phyloP scores from a whole-genome alignment of 23 red algal genomes.

The Cyanidiococcus yangmingshanensis region DNA sequence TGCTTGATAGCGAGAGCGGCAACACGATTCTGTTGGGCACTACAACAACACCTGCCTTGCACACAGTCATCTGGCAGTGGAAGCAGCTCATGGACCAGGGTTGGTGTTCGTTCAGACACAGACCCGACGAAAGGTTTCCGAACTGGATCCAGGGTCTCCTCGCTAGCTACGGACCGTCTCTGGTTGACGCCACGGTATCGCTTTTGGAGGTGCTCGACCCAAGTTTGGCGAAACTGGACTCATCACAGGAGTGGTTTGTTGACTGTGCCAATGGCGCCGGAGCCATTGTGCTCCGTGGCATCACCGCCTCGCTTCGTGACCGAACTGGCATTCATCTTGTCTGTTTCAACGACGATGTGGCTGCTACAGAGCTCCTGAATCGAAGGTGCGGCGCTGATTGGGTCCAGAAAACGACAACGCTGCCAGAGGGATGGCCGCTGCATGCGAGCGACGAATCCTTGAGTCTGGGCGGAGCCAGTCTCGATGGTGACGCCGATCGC shows the following conservation, averaged over 20 bases:
- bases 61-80: not conserved
- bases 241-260: constrained; percentile 12
- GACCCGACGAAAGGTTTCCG: not conserved
- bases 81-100: not conserved
- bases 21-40: not conserved
- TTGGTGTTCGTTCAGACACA: not conserved
- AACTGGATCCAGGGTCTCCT: not conserved
- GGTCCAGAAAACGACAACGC: constrained; percentile 64
- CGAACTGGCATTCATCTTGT: constrained; percentile 9
- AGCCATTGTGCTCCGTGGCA: constrained; percentile 7
- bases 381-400: constrained; percentile 83
- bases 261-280: constrained; percentile 94
- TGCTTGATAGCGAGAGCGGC: not conserved
- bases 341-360: constrained; percentile 33
- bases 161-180: not conserved
- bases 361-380: constrained; percentile 45
- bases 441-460: not conserved
- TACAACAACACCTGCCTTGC: not conserved
- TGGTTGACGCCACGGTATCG: not conserved
- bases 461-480: constrained; percentile 34
- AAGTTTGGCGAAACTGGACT: not conserved
- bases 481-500: constrained; percentile 97
- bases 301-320: constrained; percentile 15
- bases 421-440: not conserved
- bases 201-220: not conserved